Base-by-base conservation (phyloP, 2,329 filamentous ascomycete species). In the Xylaria sp. region DNA sequence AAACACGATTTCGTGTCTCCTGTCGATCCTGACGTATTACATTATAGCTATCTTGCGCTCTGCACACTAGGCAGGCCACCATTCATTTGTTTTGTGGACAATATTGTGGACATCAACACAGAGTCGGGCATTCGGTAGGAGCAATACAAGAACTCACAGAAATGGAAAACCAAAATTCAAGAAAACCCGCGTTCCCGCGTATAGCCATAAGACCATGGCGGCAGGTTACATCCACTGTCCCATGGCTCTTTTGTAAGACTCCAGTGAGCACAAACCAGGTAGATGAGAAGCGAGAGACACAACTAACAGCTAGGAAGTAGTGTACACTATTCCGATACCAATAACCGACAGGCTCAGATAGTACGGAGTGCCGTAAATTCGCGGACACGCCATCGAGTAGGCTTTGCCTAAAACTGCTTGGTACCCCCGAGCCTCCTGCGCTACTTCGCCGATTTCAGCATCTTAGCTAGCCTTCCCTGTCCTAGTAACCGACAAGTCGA, bases 381-480 rank as follows among this genome's bases (percentile, higher is more conserved):
- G 50, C 37, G 51, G 50, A 18, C 12, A 32, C 57, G 51, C 58
- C 58, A 57, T 41, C 18, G 55, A 51, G 50, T 51, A 58, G 34
- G 46, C 60, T 65, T 63, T 65, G 37, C 67, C 57, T 41, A 58
- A 66, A 65, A 54, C 66, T 44, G 58, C 59, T 54, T 63, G 55
- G 57, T 58, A 62, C 39, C 37, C 60, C 67, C 64, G 55, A 63
- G 34, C 39, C 34, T 65, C 67, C 52, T 70, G 61, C 64, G 55
- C 63, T 58, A 65, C 64, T 64, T 72, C 70, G 70, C 70, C 70
- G 70, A 72, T 63, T 70, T 63, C 62, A 72, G 68, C 65, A 66
- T 67, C 65, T 25, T 68, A 46, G 60, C 63, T 59, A 59, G 37
- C 63, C 25, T 50, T 63, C 68, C 68, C 65, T 72, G 70, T 66